Evolutionary conservation across 176 grass and related monocot species (phyloP), one percentile per base, ranked within the genome.

Genomic region (Eremochloa ophiuroides): DNA sequence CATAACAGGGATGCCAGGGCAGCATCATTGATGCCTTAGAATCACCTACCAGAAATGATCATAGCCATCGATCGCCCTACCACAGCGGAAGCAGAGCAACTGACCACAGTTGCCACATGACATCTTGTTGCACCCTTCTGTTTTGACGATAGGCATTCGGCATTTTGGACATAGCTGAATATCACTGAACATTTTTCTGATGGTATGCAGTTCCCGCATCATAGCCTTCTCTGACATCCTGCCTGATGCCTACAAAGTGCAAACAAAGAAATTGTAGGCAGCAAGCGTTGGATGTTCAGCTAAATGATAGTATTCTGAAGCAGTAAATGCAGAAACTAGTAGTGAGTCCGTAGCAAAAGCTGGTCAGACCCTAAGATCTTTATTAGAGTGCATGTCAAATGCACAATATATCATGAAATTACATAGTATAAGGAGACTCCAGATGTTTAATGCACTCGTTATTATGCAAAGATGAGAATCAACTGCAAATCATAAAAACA

Each of bases 91-190:
- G 76, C 90, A 87, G 42, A 92, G 89, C 40, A 5, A 73, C 47
- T 69, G 87, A 44, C 76, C 87, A 67, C 91, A 93, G 65, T 80
- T 82, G 15, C 58, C 72, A 8, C 87, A 87, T 4, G 62, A 13
- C 84, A 92, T 84, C n/a, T 87, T 92, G 66, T 89, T 92, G 62
- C 80, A 89, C 53, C 87, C 87, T 63, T 71, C 82, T 15, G 82
- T 89, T 76, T 74, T 73, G 12, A 62, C 64, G n/a, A 89, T 85
- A 42, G 77, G 77, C 82, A 89, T 89, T 44, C 62, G 50, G 71
- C 87, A 89, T 76, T 23, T 43, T 1, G 77, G 87, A 10, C 87
- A 89, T 35, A 76, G 10, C 22, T 2, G 47, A 56, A 33, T 35
- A 29, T 79, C 77, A 7, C 53, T 37, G 43, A 35, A 79, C 29